Evolutionary conservation across 768 basidiomycete genomes (phyloP), one percentile per base, ranked within the genome.

Genomic region (Amanita inopinata): DNA sequence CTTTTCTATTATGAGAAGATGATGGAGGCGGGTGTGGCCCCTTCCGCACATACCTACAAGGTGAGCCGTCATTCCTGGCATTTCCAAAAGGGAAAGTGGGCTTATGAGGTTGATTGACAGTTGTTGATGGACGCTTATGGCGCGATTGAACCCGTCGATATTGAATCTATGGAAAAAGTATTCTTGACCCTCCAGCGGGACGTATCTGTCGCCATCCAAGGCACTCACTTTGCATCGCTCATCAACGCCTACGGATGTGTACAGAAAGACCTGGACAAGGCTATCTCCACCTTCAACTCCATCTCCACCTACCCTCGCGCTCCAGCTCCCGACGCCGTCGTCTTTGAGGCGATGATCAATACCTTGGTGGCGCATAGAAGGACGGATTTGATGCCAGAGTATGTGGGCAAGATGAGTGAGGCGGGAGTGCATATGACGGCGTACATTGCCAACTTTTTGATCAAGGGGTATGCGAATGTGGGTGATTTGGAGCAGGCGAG

Each of bases 21-120:
- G 60, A 58, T 65, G 25, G 56, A 59, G 20, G 79, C 73, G 3
- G 61, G 68, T 0, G 78, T 98, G 18, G 53, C 62, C 3, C 91
- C 93, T 11, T 85, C 89, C 2, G 78, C 82, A 4, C 87, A 98
- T 60, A 97, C 94, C 7, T 99, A 94, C 71, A 98, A 97, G 73
- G 88, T 80, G 49, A 28, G 70, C 18, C 23, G 9, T 19, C 11
- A 6, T 3, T 14, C 22, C 25, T 43, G 17, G 8, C 41, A 36
- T 23, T 44, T 11, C 1, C 11, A 43, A 11, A 5, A 12, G 46
- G 19, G n/a, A n/a, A n/a, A n/a, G n/a, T n/a, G n/a, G n/a, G n/a
- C n/a, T 41, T 9, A 40, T 47, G 17, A 45, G n/a, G 48, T 37
- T 49, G 19, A 47, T 14, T 20, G 39, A 6, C 46, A 91, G 83